Base-by-base conservation (phyloP, 2,329 filamentous ascomycete species). In the Rutstroemia sp. region DNA sequence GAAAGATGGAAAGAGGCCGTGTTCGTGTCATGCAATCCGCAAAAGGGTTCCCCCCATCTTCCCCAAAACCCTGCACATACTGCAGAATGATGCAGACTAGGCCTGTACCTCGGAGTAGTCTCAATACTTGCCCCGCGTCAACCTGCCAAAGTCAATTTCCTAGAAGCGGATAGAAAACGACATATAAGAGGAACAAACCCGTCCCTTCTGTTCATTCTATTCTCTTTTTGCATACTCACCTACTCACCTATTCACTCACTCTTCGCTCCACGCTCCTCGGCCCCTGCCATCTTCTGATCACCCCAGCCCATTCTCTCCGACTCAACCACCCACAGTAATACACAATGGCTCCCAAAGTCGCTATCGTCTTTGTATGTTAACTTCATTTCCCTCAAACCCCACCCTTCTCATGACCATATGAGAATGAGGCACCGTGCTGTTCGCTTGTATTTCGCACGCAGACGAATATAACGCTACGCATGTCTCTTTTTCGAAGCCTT, bases 341-440 rank as follows among this genome's bases (percentile, higher is more conserved):
- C 30, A 34, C 38, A 54, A 95, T 95, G 90, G 89, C 88, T 76
- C 88, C 89, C 73, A 95, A 89, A 79, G 82, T 96, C 71, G 91
- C 91, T 67, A 94, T 96, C 75, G 83, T 96, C 72, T 95, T 84
- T 73, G 88, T 92, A 79, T 66, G 87, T 82, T 48, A 52, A 48
- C 59, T 54, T 9, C 39, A 36, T 52, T 44, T 34, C 52, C 38
- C 17, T 58, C 56, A 40, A 40, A 50, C 49, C 60, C 65, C 67
- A 64, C 65, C 67, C 62, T 67, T 45, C 21, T 25, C 45, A 51
- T 47, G 21, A 21, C 14, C 48, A 34, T 9, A 34, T 34, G 30
- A 34, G 30, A 34, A 34, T 12, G 30, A 14, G 30, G 30, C 30
- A 9, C 12, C 30, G 30, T 34, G 10, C 30, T 12, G 12, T 14